phyloP scores from a whole-genome alignment of 352 stramenopile genomes.

The Globisporangium alternatum region DNA sequence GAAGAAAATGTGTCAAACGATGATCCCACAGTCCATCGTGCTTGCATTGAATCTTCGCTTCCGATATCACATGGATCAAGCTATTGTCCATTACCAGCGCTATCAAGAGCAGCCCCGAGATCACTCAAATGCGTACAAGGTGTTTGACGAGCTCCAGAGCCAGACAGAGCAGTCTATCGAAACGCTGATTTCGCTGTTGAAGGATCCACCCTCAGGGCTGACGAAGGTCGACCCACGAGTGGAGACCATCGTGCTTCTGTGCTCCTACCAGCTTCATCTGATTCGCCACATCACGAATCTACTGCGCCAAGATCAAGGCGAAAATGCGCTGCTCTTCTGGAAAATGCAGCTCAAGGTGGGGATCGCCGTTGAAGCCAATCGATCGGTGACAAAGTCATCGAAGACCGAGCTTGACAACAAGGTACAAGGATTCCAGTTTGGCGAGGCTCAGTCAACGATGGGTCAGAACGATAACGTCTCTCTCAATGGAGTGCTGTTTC shows the following conservation, averaged over 20 bases:
- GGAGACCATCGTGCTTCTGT: constrained; percentile 37
- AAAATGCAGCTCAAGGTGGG: constrained; percentile 37
- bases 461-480: background rate
- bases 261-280: constrained; percentile 19
- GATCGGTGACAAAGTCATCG: constrained; percentile 2
- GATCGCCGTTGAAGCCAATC: background rate
- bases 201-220: constrained; percentile 1
- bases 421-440: constrained; percentile 4
- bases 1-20: constrained; percentile 6
- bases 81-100: background rate
- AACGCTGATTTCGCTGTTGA: background rate
- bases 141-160: constrained; percentile 7
- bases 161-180: constrained; percentile 4
- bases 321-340: constrained; percentile 41
- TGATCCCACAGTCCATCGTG: constrained; percentile 14
- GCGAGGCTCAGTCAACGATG: background rate
- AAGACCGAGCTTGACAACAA: constrained; percentile 7
- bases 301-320: constrained; percentile 10
- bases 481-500: constrained; percentile 14
- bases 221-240: background rate
- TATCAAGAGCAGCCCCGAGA: background rate
- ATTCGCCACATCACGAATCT: constrained; percentile 17
- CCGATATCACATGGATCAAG: constrained; percentile 13
- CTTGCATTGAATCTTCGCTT: constrained; percentile 15
- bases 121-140: background rate